Evolutionary conservation across 2,329 filamentous ascomycete species (phyloP), one percentile per base, ranked within the genome.

Genomic region (Daldinia sp.): DNA sequence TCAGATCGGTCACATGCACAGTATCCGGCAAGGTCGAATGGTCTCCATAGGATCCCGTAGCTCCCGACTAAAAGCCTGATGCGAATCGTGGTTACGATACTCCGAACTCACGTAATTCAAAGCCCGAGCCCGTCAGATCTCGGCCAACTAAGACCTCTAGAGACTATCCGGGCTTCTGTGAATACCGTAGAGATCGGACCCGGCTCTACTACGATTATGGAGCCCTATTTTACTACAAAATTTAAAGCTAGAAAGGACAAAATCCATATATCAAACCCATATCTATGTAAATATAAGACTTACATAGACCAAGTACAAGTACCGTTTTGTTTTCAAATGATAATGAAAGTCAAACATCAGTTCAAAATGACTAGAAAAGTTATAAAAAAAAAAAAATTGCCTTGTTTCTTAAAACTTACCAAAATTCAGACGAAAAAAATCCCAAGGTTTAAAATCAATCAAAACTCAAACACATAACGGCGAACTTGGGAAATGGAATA

Each of bases 1-100:
- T 60, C 48, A 35, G 48, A 23, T 53, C 59, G 67, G 15, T 20
- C 50, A 57, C 41, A 54, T 58, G 54, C 42, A 26, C 33, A 55
- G 13, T 51, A n/a, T 51, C 26, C 46, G 46, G 46, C 28, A 12
- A 51, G 26, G 46, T 33, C 26, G 10, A n/a, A 15, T 2, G n/a
- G 46, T 51, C 46, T n/a, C 26, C 46, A 51, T 51, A 51, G 20
- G 20, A 26, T 33, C 18, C 46, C 46, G 26, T 51, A 51, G 46
- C 26, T 33, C 26, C 46, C 26, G 46, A 51, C 12, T 28, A 51
- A 18, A 15, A 51, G 5, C 6, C 7, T n/a, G 7, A 18, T 33
- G 26, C 26, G 46, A 33, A 51, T 30, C 15, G 46, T 51, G 46
- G 10, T 12, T 26, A 51, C 26, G 26, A 18, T 18, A 3, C 15